Evolutionary conservation across 495 filamentous ascomycete genomes (phyloP).

Genomic region (Patellaria atrata): DNA sequence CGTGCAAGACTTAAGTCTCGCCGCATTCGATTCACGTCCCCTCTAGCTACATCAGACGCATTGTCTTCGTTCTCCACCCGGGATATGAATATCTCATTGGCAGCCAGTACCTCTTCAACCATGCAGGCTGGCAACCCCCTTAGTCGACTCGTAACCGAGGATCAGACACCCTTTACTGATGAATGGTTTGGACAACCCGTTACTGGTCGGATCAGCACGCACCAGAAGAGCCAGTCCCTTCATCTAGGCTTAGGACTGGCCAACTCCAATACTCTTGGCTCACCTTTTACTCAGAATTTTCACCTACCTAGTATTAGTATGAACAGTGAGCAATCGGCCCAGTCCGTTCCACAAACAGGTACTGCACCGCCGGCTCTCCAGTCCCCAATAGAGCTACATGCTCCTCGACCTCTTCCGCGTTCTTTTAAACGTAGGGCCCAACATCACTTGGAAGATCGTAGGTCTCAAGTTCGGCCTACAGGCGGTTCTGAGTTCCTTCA

Average conservation of each 20-base stretch:
- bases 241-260: slow-evolving; percentile 27
- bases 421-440: slow-evolving; percentile 39
- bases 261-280: slow-evolving; percentile 15
- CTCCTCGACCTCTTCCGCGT: slow-evolving; percentile 32
- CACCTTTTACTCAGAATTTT: slow-evolving; percentile 28
- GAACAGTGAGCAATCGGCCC: no score
- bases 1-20: slow-evolving; percentile 13
- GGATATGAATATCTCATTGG: slow-evolving; percentile 75
- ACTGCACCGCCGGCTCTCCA: slow-evolving; percentile 1
- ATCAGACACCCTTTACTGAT: slow-evolving; percentile 11
- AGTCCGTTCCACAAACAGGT: no score
- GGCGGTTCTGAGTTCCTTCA: slow-evolving; percentile 37
- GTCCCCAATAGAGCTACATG: slow-evolving; percentile 22
- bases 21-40: no score
- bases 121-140: slow-evolving; percentile 64
- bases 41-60: slow-evolving; percentile 13
- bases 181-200: slow-evolving; percentile 9
- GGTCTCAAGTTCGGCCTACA: slow-evolving; percentile 23
- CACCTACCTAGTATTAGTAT: slow-evolving; percentile 35
- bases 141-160: slow-evolving; percentile 40
- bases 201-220: slow-evolving; percentile 20
- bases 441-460: slow-evolving; percentile 32
- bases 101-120: slow-evolving; percentile 60
- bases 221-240: slow-evolving; percentile 31
- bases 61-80: slow-evolving; percentile 45